Conservation (phyloP, 2,329 filamentous ascomycete genomes). For the Aspergillus latus region DNA sequence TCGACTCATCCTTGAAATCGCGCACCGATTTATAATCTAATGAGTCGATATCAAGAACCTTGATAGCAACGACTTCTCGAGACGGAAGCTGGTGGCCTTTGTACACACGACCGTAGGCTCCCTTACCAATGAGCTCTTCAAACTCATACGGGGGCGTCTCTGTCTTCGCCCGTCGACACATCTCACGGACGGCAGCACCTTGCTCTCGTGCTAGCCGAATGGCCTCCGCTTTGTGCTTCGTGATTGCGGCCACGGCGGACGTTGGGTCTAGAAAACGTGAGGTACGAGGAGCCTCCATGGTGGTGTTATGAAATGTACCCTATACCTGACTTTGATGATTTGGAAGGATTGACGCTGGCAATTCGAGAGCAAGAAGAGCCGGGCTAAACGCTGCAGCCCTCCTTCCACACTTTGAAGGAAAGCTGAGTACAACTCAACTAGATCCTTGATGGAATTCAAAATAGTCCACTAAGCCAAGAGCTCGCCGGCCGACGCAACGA, state of each 20-base stretch:
- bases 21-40: constrained; percentile 49
- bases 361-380: not conserved
- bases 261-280: constrained; percentile 42
- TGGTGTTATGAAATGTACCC: not conserved
- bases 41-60: constrained; percentile 52
- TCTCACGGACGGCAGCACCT: constrained; percentile 46
- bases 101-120: constrained; percentile 53
- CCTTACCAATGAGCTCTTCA: constrained; percentile 53
- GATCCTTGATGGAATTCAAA: not conserved
- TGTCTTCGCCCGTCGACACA: constrained; percentile 47
- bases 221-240: constrained; percentile 51
- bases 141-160: constrained; percentile 50
- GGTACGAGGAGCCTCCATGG: constrained; percentile 26
- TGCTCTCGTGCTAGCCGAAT: constrained; percentile 49
- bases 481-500: not conserved
- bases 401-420: not conserved
- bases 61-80: constrained; percentile 50
- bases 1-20: constrained; percentile 50
- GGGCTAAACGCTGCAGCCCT: too few species aligned
- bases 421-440: not conserved
- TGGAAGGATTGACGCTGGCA: not conserved
- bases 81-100: constrained; percentile 46
- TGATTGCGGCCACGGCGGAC: constrained; percentile 46
- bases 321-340: not conserved
- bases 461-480: not conserved